Percentiles rank a stretch among this genome's conserved stretches.
These are phyloP conservation scores for Chenopodium album DNA, from an alignment of 148 eudicot genomes.

Conservation along the genomic window DNA sequence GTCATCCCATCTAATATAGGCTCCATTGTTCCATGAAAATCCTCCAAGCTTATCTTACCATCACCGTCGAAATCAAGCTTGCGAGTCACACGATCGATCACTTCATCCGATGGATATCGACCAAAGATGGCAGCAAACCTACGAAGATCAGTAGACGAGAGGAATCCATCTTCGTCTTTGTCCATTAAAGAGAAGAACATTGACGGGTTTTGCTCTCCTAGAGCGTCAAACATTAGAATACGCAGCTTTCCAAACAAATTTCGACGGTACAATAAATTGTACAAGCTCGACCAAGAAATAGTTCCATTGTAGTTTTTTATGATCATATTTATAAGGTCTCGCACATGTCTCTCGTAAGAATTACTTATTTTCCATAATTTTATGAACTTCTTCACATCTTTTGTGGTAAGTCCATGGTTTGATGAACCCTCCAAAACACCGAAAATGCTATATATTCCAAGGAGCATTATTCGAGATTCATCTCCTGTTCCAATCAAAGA, in stretches of 20 bases:
- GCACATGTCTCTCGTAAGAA: neutral
- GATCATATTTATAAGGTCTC: neutral
- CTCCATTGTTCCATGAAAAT: neutral
- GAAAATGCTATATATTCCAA: conserved; percentile 15
- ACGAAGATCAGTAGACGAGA: conserved; percentile 1
- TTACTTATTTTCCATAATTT: neutral
- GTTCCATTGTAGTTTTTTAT: neutral
- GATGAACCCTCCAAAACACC: neutral
- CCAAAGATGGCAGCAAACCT: conserved; percentile 7
- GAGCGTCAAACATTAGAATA: neutral
- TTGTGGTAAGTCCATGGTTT: neutral
- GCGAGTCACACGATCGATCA: neutral
- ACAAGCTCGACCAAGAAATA: neutral
- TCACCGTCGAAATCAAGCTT: conserved; percentile 8
- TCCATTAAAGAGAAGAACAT: conserved; percentile 9
- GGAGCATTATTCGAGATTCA: conserved; percentile 8
- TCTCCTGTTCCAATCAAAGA: neutral
- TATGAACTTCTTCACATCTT: conserved; percentile 2
- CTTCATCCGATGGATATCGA: neutral
- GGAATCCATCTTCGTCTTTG: conserved; percentile 5
- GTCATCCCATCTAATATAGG: conserved; percentile 9
- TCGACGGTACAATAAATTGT: conserved; percentile 3
- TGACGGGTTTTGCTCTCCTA: conserved; percentile 5
- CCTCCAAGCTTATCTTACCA: neutral
- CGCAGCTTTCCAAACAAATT: neutral